phyloP scores from a whole-genome alignment of 2,329 filamentous ascomycete genomes.

The Penicillium italicum region DNA sequence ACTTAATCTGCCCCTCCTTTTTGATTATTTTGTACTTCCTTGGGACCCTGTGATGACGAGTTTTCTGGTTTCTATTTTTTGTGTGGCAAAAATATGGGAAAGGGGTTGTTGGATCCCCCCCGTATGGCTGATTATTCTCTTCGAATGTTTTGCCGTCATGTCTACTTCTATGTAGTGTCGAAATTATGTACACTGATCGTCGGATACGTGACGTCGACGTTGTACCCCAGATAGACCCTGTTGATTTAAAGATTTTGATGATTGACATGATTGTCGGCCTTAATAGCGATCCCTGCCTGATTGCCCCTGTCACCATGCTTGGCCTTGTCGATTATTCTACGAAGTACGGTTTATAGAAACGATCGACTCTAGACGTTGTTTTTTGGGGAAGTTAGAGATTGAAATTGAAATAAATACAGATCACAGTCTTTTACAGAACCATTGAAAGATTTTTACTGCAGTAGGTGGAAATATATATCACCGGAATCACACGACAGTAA shows the following conservation, averaged over 20 bases:
- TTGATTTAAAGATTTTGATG: constrained; percentile 13
- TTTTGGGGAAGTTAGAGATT: neutral
- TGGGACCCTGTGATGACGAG: constrained; percentile 4
- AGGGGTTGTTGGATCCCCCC: constrained; percentile 6
- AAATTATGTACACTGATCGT: neutral
- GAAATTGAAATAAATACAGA: no score
- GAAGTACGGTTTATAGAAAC: neutral
- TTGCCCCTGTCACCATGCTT: constrained; percentile 20
- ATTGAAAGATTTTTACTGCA: neutral
- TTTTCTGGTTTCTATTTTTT: constrained; percentile 5
- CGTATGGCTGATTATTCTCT: neutral
- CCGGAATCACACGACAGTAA: neutral
- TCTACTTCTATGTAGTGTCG: no score
- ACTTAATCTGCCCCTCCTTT: constrained; percentile 7
- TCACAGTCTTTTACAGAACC: neutral
- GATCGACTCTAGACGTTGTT: constrained; percentile 17
- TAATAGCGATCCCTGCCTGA: constrained; percentile 25
- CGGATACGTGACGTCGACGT: neutral
- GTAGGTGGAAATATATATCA: neutral
- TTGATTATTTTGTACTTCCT: neutral
- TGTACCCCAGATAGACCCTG: constrained; percentile 3
- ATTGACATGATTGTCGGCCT: constrained; percentile 23
- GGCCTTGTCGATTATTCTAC: constrained; percentile 12
- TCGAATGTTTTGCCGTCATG: neutral
- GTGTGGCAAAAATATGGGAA: constrained; percentile 9